A percentile compares a stretch with the other conserved stretches of the same genome.
Evolutionary conservation across 495 filamentous ascomycete genomes (phyloP).

Genomic region (Xylaria castorea): DNA sequence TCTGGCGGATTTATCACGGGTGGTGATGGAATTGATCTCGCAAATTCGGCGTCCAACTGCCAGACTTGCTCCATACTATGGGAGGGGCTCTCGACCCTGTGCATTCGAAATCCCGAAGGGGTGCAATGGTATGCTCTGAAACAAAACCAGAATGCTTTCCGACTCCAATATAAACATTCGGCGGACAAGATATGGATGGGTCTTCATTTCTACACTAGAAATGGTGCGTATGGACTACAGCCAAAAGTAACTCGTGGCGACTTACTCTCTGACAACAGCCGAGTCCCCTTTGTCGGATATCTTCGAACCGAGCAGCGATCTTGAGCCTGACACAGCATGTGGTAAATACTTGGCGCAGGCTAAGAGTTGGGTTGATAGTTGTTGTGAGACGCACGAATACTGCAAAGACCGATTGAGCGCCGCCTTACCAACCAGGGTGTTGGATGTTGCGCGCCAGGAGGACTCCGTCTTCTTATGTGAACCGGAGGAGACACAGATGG

Average conservation of each 20-base stretch:
- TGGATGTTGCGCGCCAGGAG: background rate
- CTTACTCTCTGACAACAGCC: background rate
- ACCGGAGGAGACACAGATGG: background rate
- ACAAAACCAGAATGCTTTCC: background rate
- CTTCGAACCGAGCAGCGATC: background rate
- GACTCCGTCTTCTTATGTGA: background rate
- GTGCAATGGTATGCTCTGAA: background rate
- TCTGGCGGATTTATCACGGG: background rate
- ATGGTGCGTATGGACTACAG: background rate
- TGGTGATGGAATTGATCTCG: background rate
- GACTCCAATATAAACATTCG: background rate
- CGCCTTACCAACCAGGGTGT: background rate
- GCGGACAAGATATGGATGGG: background rate
- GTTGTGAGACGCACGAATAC: background rate
- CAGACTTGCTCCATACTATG: background rate
- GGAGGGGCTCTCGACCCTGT: background rate
- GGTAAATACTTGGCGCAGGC: background rate
- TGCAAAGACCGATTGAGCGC: background rate
- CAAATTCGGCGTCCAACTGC: background rate
- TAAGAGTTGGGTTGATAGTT: background rate
- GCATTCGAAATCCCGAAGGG: background rate
- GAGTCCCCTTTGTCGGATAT: background rate
- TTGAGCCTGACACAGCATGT: background rate
- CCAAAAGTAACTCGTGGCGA: background rate
- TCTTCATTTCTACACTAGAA: background rate